These are phyloP conservation scores for Candida insectalens DNA, from an alignment of 805 yeast genomes.

Conservation along the genomic window DNA sequence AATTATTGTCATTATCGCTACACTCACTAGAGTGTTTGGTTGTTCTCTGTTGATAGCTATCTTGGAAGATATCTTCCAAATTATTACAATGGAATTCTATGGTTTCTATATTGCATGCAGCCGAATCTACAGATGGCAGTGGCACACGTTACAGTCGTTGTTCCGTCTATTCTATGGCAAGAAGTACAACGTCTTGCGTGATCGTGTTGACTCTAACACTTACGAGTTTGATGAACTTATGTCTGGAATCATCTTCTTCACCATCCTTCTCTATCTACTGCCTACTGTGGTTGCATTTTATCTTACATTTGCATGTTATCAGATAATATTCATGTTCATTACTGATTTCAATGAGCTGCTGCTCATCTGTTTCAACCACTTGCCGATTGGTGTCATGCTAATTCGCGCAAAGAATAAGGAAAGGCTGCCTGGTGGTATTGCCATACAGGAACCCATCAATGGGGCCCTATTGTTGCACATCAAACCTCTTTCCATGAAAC, in stretches of 20 bases:
- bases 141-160: slow-evolving; percentile 57
- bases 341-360: slow-evolving; percentile 47
- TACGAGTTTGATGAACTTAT: slow-evolving; percentile 82
- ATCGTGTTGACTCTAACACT: slow-evolving; percentile 77
- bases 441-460: slow-evolving; percentile 17
- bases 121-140: slow-evolving; percentile 68
- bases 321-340: slow-evolving; percentile 39
- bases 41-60: slow-evolving; percentile 62
- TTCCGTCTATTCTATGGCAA: slow-evolving; percentile 84
- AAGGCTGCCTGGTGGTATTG: slow-evolving; percentile 45
- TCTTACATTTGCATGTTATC: slow-evolving; percentile 52
- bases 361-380: slow-evolving; percentile 64
- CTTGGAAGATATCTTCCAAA: slow-evolving; percentile 50
- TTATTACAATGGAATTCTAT: slow-evolving; percentile 62
- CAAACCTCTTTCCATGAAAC: slow-evolving; percentile 17
- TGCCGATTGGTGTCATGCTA: slow-evolving; percentile 78
- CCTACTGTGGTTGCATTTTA: slow-evolving; percentile 90
- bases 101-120: slow-evolving; percentile 75
- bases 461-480: slow-evolving; percentile 10
- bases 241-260: slow-evolving; percentile 82
- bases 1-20: slow-evolving; percentile 8
- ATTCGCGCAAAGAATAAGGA: slow-evolving; percentile 72
- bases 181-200: slow-evolving; percentile 72
- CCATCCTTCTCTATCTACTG: slow-evolving; percentile 62
- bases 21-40: slow-evolving; percentile 32